Evolutionary conservation across 331 rosid species (phyloP), one percentile per base, ranked within the genome.

Genomic region (Rosa hybrid): DNA sequence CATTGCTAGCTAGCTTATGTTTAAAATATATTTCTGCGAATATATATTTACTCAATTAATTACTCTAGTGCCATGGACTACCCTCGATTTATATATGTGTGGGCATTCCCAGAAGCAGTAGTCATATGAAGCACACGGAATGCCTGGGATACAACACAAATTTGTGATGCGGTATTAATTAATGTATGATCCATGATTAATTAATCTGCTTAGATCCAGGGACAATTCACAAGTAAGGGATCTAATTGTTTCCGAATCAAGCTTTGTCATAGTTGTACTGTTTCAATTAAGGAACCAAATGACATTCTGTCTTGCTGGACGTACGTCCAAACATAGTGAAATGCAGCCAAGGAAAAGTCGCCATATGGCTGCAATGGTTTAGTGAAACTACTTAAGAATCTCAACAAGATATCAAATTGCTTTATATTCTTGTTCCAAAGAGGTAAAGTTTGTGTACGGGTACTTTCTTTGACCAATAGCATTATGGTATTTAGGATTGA

Each of bases 1-100:
- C 98, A 84, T 30, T 13, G 4, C 4, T 63, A 5, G 20, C 9
- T 62, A 20, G 38, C 38, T 60, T 21, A 60, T 11, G 67, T 60
- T 60, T 60, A 21, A 59, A 23, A 62, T 62, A 56, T 25, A 62
- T 62, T 23, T 23, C 17, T 23, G 3, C 6, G 3, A 12, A 23
- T 62, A 4, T 25, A 4, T 64, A 34, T 34, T 34, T 34, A 34
- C 39, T 34, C 39, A 34, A 34, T 34, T 34, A 34, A 3, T 23
- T 60, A 60, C 3, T 60, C 39, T 10, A 60, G 16, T 11, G 6
- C 13, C 17, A 21, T 6, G 3, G 67, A 9, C 57, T 51, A 51
- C 57, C 57, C 20, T 51, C 12, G 50, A 51, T 9, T 8, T 46
- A 48, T 3, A 48, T 48, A 12, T 48, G 0, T 48, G 17, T 48